Conservation (phyloP, 2,329 filamentous ascomycete genomes). For the Scedosporium aurantiacum region DNA sequence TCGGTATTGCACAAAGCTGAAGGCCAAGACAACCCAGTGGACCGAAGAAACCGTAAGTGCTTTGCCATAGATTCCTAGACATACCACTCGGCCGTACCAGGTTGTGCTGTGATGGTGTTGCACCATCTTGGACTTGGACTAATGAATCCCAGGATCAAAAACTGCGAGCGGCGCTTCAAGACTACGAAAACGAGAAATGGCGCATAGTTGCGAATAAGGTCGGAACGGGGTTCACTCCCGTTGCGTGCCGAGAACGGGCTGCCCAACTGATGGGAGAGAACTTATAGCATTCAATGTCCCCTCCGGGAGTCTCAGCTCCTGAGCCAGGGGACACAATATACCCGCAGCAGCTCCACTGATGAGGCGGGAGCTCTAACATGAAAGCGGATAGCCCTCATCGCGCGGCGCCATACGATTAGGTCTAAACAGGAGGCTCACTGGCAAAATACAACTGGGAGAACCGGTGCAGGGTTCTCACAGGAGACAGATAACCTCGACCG, state of each 20-base stretch:
- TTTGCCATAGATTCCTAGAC: neutral
- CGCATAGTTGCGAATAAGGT: slow-evolving; percentile 84
- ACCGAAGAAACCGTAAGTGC: slow-evolving; percentile 77
- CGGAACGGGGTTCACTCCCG: slow-evolving; percentile 77
- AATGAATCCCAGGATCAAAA: slow-evolving; percentile 54
- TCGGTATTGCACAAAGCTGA: slow-evolving; percentile 88
- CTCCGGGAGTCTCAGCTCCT: slow-evolving; percentile 34
- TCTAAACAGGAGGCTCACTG: neutral
- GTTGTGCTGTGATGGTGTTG: slow-evolving; percentile 14
- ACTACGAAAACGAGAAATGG: slow-evolving; percentile 90
- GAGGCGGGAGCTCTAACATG: slow-evolving; percentile 11
- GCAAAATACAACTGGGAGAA: neutral
- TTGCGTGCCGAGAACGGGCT: slow-evolving; percentile 74
- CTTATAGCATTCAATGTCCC: slow-evolving; percentile 46
- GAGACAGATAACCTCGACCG: neutral
- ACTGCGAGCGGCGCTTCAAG: slow-evolving; percentile 63
- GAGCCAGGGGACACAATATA: slow-evolving; percentile 36
- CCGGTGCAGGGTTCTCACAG: neutral
- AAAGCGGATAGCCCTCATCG: slow-evolving; percentile 4
- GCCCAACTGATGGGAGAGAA: slow-evolving; percentile 45
- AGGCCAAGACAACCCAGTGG: slow-evolving; percentile 89
- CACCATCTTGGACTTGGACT: slow-evolving; percentile 3
- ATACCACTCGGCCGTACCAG: neutral
- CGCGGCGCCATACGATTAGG: neutral
- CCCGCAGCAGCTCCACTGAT: slow-evolving; percentile 27